These are phyloP conservation scores for Fusarium fracticaudum DNA, from an alignment of 2,329 filamentous ascomycete genomes.

Conservation along the genomic window DNA sequence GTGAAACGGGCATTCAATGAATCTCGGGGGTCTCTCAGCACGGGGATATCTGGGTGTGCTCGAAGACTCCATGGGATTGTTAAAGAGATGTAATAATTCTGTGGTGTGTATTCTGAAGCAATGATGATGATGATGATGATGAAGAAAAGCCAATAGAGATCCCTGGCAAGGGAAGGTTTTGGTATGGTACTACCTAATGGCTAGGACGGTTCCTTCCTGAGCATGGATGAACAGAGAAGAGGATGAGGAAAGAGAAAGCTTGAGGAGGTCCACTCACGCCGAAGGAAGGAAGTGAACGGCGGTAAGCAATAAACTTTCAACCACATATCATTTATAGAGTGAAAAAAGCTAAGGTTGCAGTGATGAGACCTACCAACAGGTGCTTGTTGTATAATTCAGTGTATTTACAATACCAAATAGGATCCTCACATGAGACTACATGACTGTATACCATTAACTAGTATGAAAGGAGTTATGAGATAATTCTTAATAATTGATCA, in stretches of 20 bases:
- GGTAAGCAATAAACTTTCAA: not conserved
- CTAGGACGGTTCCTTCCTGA: not conserved
- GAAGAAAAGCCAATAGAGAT: not conserved
- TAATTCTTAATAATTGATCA: no score
- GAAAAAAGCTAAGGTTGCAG: not conserved
- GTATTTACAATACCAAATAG: no score
- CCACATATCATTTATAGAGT: not conserved
- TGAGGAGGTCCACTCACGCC: accelerated
- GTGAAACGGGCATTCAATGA: not conserved
- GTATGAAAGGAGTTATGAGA: no score
- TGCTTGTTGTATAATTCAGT: no score
- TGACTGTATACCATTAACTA: no score
- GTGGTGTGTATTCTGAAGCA: not conserved
- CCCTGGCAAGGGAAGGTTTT: not conserved
- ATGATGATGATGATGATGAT: not conserved
- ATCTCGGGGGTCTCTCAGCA: accelerated
- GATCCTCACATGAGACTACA: no score
- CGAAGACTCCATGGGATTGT: not conserved
- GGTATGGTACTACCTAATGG: not conserved
- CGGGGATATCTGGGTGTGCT: not conserved
- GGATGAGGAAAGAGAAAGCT: not conserved
- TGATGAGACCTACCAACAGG: no score
- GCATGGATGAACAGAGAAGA: not conserved
- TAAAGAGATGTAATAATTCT: accelerated
- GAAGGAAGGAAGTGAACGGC: not conserved